Evolutionary conservation across 1,284 basidiomycete genomes (phyloP), one percentile per base, ranked within the genome.

Genomic region (Cutaneotrichosporon sp.): DNA sequence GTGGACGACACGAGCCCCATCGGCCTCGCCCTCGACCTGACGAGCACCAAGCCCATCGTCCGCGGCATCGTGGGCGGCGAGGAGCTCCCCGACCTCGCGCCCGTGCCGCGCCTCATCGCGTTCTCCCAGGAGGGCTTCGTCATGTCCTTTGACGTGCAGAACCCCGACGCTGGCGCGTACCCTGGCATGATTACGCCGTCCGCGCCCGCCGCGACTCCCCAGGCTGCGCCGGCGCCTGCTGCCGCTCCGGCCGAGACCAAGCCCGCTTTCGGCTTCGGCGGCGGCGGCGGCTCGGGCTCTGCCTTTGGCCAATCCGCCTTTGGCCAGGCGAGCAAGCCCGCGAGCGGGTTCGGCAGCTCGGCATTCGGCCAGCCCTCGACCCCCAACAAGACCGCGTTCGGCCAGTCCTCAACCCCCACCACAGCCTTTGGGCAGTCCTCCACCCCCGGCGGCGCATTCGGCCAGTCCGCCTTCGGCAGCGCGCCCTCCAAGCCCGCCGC

Each of bases 111-210:
- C 8, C 67, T 85, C 7, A 67, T 82, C 55, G 78, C 80, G 7
- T 82, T 81, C 64, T 83, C 81, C 16, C 83, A 80, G 52, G 81
- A 83, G 49, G 84, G 84, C 13, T 72, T 82, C 3, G 67, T 85
- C 54, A 75, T 83, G 6, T 79, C 78, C 0, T 85, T 83, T 72
- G 74, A 81, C 57, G 72, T 85, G 3, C 73, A 75, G 60, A 80
- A 82, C 59, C 75, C 74, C 25, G 65, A 71, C 34, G 78, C 62
- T 5, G 77, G 66, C n/a, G 60, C 43, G 10, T 84, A 83, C 64
- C 72, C 76, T 1, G 77, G 76, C 1, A 82, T 83, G 80, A 60
- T 79, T 16, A 56, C 42, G 10, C 36, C 65, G 1, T 36, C 64
- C 27, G 42, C n/a, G n/a, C n/a, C 59, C 3, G n/a, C 46, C 20